Evolutionary conservation across 2,329 filamentous ascomycete species (phyloP), one percentile per base, ranked within the genome.

Genomic region (Aphanoascus verrucosus): DNA sequence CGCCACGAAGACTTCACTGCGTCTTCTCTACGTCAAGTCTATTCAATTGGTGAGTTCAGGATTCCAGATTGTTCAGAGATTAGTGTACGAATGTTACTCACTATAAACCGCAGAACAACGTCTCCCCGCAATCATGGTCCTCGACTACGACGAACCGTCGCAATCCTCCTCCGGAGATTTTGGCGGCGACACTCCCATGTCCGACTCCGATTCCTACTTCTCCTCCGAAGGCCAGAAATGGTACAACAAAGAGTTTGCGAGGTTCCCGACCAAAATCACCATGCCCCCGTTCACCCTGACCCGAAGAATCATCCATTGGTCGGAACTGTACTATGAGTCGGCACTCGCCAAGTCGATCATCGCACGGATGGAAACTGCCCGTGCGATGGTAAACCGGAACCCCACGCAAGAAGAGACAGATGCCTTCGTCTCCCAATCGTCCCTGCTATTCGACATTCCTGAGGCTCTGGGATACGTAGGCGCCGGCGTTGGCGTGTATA

Each of bases 291-390:
- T 64, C 43, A 53, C 53, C 1, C 59, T 67, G 47, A 62, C 60
- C 12, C 54, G 65, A 6, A 62, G 61, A 49, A 54, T 68, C 40
- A 61, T 63, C 15, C 67, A 66, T 49, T 55, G 60, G 37, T 61
- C 63, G 1, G 46, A 48, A 2, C 20, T 40, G 6, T 55, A 48
- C 41, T 69, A 63, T 59, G 53, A 59, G 19, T 41, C 34, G 7
- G 55, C 35, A 20, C 46, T 57, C 40, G 49, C 58, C 1, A 53
- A 43, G 12, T 11, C 15, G 14, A 14, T 56, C 59, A 38, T 31
- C 4, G 35, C 58, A 1, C 61, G 62, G 6, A 50, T 66, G 1
- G 61, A 64, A 14, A 57, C 58, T 9, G 54, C 52, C 14, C 59
- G 59, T 17, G 55, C 62, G 15, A 8, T 63, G 4, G 54, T 64